Evolutionary conservation across 192 early-diverging fungal genomes (phyloP).

Genomic region (Gigaspora rosea): DNA sequence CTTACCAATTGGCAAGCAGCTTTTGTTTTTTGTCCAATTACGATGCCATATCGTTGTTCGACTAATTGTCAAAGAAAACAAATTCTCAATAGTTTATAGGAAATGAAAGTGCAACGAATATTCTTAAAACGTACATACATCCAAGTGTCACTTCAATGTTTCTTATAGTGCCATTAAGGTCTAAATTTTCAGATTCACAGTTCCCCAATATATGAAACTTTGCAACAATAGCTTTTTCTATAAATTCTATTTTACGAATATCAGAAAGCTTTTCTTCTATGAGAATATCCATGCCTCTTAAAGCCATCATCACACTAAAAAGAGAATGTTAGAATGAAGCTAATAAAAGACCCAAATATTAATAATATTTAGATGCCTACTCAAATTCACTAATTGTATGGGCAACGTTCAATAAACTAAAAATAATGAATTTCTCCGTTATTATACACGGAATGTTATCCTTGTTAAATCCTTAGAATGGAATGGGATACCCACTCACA

Average conservation of each 20-base stretch:
- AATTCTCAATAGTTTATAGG: too few relatives aligned
- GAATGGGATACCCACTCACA: slow-evolving; percentile 16
- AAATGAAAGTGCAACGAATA: too few relatives aligned
- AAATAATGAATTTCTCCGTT: not conserved
- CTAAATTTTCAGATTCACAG: not conserved
- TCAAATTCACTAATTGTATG: slow-evolving; percentile 11
- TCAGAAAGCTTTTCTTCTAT: slow-evolving; percentile 25
- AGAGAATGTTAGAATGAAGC: not conserved
- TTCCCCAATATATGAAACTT: slow-evolving; percentile 33
- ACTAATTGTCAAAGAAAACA: not conserved
- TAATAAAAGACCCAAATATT: not conserved
- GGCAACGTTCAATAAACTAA: slow-evolving; percentile 21
- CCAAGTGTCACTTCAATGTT: slow-evolving; percentile 26
- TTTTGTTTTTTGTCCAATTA: slow-evolving; percentile 15
- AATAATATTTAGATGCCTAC: slow-evolving; percentile 8
- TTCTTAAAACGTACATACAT: slow-evolving; percentile 7
- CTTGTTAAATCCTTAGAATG: not conserved
- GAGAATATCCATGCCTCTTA: slow-evolving; percentile 26
- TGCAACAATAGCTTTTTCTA: slow-evolving; percentile 27
- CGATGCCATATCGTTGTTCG: slow-evolving; percentile 30
- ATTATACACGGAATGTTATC: not conserved
- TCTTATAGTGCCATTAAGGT: slow-evolving; percentile 5
- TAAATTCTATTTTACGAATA: slow-evolving; percentile 10
- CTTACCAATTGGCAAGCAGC: slow-evolving; percentile 29
- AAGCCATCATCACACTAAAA: not conserved